Conservation (phyloP, 495 filamentous ascomycete species). For the Penicillium desertorum region DNA sequence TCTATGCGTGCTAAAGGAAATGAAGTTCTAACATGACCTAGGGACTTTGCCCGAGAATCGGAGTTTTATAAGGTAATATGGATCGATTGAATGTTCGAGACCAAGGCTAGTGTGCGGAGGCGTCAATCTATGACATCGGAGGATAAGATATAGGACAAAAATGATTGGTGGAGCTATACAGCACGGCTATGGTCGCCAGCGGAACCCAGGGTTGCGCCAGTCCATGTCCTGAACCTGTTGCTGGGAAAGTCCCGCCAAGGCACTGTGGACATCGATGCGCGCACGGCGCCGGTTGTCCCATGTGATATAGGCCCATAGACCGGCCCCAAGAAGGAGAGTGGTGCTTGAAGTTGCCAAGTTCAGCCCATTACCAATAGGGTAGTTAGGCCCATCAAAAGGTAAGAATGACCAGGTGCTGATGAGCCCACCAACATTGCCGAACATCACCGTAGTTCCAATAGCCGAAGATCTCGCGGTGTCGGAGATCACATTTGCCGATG, state of each 20-base stretch:
- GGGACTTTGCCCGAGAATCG: conserved; percentile 1
- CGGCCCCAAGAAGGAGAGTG: conserved; percentile 49
- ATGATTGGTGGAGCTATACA: background rate
- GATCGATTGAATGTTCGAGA: background rate
- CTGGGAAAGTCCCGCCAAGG: conserved; percentile 54
- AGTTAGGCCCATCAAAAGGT: conserved; percentile 62
- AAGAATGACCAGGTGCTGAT: conserved; percentile 72
- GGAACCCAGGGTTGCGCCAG: conserved; percentile 72
- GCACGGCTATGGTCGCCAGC: conserved; percentile 51
- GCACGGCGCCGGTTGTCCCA: conserved; percentile 61
- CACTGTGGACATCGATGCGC: conserved; percentile 50
- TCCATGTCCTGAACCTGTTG: conserved; percentile 65
- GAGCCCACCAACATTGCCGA: conserved; percentile 70
- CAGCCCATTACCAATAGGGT: conserved; percentile 70
- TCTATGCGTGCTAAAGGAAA: background rate
- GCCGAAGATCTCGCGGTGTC: conserved; percentile 66
- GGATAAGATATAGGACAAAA: background rate
- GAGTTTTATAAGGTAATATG: background rate
- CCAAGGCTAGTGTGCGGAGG: background rate
- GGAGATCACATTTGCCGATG: conserved; percentile 66
- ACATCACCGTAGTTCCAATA: conserved; percentile 67
- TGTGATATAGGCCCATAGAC: conserved; percentile 59
- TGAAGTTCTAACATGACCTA: background rate
- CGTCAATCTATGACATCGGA: background rate
- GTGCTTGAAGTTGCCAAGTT: conserved; percentile 62